A percentile compares a stretch with the other conserved stretches of the same genome.
These are phyloP conservation scores for Cercospora berteroae DNA, from an alignment of 2,329 filamentous ascomycete species.

Conservation along the genomic window DNA sequence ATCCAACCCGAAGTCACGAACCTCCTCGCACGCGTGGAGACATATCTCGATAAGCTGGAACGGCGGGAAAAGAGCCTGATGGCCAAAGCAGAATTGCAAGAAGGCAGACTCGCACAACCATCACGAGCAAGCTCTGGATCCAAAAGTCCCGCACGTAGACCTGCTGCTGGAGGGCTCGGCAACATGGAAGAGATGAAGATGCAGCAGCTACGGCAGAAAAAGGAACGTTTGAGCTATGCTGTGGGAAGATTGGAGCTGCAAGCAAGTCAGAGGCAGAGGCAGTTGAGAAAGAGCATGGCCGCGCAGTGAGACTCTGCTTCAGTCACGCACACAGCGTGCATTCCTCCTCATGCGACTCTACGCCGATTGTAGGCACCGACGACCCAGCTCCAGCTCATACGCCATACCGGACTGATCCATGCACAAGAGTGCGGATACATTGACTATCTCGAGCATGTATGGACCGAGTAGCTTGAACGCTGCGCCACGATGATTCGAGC, in stretches of 20 bases:
- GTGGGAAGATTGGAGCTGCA: conserved; percentile 84
- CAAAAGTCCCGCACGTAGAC: conserved; percentile 28
- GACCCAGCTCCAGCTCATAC: neutral
- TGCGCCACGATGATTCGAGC: neutral
- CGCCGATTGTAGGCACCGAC: neutral
- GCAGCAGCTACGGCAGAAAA: conserved; percentile 72
- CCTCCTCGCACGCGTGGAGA: conserved; percentile 77
- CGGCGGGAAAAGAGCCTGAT: conserved; percentile 80
- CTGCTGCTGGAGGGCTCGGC: conserved; percentile 36
- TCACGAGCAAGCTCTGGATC: conserved; percentile 24
- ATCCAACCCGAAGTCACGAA: conserved; percentile 82
- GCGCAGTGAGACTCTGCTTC: conserved; percentile 34
- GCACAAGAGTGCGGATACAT: neutral
- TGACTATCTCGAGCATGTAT: neutral
- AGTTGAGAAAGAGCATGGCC: conserved; percentile 71
- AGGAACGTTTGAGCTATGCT: conserved; percentile 80
- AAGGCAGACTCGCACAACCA: conserved; percentile 59
- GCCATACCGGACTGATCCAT: neutral
- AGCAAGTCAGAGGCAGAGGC: conserved; percentile 71
- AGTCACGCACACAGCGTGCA: neutral
- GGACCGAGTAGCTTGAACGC: neutral
- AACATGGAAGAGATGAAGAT: conserved; percentile 57
- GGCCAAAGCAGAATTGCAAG: conserved; percentile 77
- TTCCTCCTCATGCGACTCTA: neutral
- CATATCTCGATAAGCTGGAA: conserved; percentile 77